Conservation (phyloP, 768 basidiomycete genomes). For the Vishniacozyma victoriae region DNA sequence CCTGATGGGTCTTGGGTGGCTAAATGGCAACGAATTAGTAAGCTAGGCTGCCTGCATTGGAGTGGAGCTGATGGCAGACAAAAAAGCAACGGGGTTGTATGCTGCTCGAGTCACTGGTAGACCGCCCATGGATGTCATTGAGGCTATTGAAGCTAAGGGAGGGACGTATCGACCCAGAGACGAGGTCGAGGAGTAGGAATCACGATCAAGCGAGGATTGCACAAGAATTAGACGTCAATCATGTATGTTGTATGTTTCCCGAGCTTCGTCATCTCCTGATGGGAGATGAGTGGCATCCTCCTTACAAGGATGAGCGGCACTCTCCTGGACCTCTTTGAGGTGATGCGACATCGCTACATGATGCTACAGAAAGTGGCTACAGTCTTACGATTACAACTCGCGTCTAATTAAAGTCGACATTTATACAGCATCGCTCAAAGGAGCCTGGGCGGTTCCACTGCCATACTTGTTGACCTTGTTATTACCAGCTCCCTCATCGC, state of each 20-base stretch:
- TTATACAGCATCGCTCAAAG: slow-evolving; percentile 20
- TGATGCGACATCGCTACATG: too few species aligned
- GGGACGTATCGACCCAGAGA: slow-evolving; percentile 37
- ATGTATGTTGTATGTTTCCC: too few species aligned
- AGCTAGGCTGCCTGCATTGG: slow-evolving; percentile 41
- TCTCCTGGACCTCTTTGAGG: too few species aligned
- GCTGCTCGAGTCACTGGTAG: slow-evolving; percentile 61
- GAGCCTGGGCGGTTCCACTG: slow-evolving; percentile 31
- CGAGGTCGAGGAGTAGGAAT: slow-evolving; percentile 34
- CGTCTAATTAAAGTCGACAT: too few species aligned
- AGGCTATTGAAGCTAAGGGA: slow-evolving; percentile 31
- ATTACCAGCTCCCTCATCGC: slow-evolving; percentile 37
- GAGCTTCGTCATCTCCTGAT: too few species aligned
- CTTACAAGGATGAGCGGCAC: too few species aligned
- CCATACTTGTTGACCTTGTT: slow-evolving; percentile 36
- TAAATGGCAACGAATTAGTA: slow-evolving; percentile 90
- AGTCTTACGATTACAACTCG: too few species aligned
- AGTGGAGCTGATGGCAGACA: slow-evolving; percentile 55
- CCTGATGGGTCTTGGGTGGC: slow-evolving; percentile 91
- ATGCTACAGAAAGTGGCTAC: too few species aligned
- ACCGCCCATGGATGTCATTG: slow-evolving; percentile 38
- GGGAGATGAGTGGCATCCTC: too few species aligned
- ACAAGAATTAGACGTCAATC: too few species aligned
- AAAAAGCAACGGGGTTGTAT: slow-evolving; percentile 86
- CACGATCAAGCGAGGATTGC: background rate